Base-by-base conservation (phyloP, 768 basidiomycete genomes). In the Boletus vermiculosoides region DNA sequence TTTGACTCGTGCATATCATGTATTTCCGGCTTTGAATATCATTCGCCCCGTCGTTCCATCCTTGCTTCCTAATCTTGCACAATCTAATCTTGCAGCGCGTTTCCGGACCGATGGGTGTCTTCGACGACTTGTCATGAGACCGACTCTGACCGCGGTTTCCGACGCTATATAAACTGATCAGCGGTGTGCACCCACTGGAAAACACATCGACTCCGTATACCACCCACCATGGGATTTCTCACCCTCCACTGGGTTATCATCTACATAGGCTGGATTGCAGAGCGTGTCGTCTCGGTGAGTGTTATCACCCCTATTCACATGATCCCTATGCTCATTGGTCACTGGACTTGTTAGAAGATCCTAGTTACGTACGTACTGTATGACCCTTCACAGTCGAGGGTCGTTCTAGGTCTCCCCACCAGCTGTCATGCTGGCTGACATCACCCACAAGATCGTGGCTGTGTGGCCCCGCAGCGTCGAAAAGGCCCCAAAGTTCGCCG, bases 221-320 rank as follows among this genome's bases (percentile, higher is more conserved):
- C 4, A 36, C 16, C 13, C 47, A 36, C 18, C 28, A 41, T 12
- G 40, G 20, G 12, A 11, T 23, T 25, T 20, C 28, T 20, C 23
- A 12, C 41, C 41, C 36, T 28, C 20, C 16, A 10, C 33, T 41
- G 28, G 33, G 12, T 15, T 4, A 47, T 47, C 33, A 25, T 52
- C 15, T 42, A 22, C 6, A 45, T 22, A 20, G 37, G 25, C 9
- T 31, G n/a, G 49, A 12, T 30, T 30, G 15, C 33, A 23, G 31
- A 36, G 16, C 10, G 25, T 36, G 31, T 34, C 20, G 16, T 77
- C 46, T 74, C 71, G 68, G 80, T 78, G 40, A 57, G 70, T 48
- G n/a, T 7, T 20, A 16, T 22, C 16, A 9, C 16, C 25, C 34
- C 41, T 42, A 15, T 51, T 22, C 5, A 34, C 23, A 48, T 3